Percentiles rank a stretch among this genome's conserved stretches.
Evolutionary conservation across 1,284 basidiomycete genomes (phyloP).

Genomic region (Chondrostereum purpureum): DNA sequence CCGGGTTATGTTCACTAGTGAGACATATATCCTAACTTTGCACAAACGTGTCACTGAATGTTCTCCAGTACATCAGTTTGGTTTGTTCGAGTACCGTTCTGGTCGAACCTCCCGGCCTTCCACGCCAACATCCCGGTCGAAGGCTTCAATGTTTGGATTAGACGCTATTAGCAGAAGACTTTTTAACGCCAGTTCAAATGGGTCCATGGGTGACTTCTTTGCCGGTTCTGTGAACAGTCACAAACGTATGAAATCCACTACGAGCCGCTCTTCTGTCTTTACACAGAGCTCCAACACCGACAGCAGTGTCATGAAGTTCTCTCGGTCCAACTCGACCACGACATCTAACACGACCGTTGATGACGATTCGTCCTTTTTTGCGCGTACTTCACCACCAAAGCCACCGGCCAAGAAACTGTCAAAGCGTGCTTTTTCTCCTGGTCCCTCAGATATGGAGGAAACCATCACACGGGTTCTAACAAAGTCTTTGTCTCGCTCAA

Average conservation of each 20-base stretch:
- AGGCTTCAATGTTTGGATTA: slow-evolving; percentile 76
- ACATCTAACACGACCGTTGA: slow-evolving; percentile 56
- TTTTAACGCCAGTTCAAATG: slow-evolving; percentile 57
- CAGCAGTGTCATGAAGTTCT: slow-evolving; percentile 61
- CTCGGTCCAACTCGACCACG: slow-evolving; percentile 63
- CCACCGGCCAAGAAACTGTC: slow-evolving; percentile 53
- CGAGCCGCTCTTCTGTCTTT: slow-evolving; percentile 63
- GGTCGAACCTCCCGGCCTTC: slow-evolving; percentile 69
- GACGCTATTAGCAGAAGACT: slow-evolving; percentile 79
- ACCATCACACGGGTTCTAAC: slow-evolving; percentile 24
- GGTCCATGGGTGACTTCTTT: slow-evolving; percentile 62
- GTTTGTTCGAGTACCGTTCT: slow-evolving; percentile 79
- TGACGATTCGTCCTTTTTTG: slow-evolving; percentile 51
- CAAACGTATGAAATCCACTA: slow-evolving; percentile 56
- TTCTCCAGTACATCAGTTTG: slow-evolving; percentile 72
- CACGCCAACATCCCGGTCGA: slow-evolving; percentile 75
- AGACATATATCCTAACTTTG: slow-evolving; percentile 19
- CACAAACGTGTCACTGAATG: slow-evolving; percentile 7
- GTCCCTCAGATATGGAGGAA: slow-evolving; percentile 38
- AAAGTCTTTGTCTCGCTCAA: slow-evolving; percentile 27
- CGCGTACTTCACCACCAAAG: slow-evolving; percentile 39
- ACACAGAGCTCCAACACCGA: slow-evolving; percentile 62
- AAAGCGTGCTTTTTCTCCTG: slow-evolving; percentile 52
- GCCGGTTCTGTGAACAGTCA: slow-evolving; percentile 59
- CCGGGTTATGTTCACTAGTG: slow-evolving; percentile 76